Evolutionary conservation across 2,329 filamentous ascomycete species (phyloP).

Genomic region (Sporothrix brasiliensis): DNA sequence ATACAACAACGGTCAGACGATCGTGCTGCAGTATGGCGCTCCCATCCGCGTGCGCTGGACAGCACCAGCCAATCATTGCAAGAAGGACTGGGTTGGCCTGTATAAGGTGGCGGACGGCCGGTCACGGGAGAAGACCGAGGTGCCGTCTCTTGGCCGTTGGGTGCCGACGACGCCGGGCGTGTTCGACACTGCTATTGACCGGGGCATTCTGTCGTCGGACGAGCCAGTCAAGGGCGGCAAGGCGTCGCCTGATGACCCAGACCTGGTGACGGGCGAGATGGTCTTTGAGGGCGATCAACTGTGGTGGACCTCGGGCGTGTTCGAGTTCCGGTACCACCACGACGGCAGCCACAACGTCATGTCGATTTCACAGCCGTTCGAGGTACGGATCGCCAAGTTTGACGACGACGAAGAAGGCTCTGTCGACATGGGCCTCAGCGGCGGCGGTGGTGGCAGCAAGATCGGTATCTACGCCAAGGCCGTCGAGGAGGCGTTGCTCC

Average conservation of each 20-base stretch:
- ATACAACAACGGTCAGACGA: conserved; percentile 67
- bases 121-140: conserved; percentile 78
- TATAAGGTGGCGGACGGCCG: conserved; percentile 96
- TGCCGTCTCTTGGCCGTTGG: conserved; percentile 89
- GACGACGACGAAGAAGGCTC: conserved; percentile 70
- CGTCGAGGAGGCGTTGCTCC: conserved; percentile 76
- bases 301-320: conserved; percentile 96
- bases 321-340: conserved; percentile 97
- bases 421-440: conserved; percentile 43
- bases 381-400: conserved; percentile 81
- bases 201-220: conserved; percentile 73
- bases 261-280: conserved; percentile 77
- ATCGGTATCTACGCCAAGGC: conserved; percentile 66
- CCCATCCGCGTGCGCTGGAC: conserved; percentile 90
- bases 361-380: conserved; percentile 90
- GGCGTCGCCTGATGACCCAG: conserved; percentile 47
- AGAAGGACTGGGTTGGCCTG: conserved; percentile 91
- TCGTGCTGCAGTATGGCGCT: conserved; percentile 84
- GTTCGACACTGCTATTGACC: conserved; percentile 76
- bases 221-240: conserved; percentile 49
- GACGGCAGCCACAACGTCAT: conserved; percentile 90
- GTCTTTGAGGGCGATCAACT: conserved; percentile 89
- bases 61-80: conserved; percentile 82
- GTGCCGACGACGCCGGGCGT: conserved; percentile 74
- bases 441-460: conserved; percentile 35